These are phyloP conservation scores for Fimicolochytrium jonesii DNA, from an alignment of 192 early-diverging fungal genomes.

Conservation along the genomic window DNA sequence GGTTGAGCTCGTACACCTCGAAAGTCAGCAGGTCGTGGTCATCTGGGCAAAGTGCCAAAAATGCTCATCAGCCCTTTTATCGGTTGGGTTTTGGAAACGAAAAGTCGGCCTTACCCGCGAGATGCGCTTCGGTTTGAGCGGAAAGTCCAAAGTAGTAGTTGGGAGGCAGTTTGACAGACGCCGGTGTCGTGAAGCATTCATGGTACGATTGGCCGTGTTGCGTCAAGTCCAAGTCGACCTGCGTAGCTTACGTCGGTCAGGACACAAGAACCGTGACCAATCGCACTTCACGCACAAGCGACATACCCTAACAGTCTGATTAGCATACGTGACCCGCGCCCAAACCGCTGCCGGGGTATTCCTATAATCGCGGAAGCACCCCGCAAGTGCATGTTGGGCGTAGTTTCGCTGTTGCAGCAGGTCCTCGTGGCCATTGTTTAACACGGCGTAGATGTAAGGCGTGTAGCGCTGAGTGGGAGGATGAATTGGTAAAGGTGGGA, in stretches of 20 bases:
- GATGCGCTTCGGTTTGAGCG: slow-evolving; percentile 27
- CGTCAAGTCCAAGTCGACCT: slow-evolving; percentile 49
- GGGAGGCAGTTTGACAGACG: slow-evolving; percentile 54
- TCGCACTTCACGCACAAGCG: neutral
- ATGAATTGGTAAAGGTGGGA: too few species aligned
- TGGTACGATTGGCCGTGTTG: slow-evolving; percentile 49
- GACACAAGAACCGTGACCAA: neutral
- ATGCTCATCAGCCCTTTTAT: too few species aligned
- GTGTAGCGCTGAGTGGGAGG: slow-evolving; percentile 45
- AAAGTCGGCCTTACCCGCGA: slow-evolving; percentile 9
- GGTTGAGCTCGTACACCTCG: slow-evolving; percentile 68
- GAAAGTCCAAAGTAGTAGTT: slow-evolving; percentile 74
- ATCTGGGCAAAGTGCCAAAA: slow-evolving; percentile 36
- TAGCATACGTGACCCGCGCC: slow-evolving; percentile 58
- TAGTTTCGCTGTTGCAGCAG: slow-evolving; percentile 43
- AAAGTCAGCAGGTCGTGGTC: slow-evolving; percentile 73
- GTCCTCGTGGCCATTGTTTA: slow-evolving; percentile 61
- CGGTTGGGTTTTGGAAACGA: too few species aligned
- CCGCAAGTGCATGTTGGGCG: slow-evolving; percentile 18
- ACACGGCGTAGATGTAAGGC: slow-evolving; percentile 52
- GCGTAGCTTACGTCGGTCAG: neutral
- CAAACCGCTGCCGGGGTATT: slow-evolving; percentile 53
- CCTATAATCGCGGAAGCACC: slow-evolving; percentile 65
- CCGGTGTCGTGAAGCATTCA: slow-evolving; percentile 48
- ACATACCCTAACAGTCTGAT: slow-evolving; percentile 43